Base-by-base conservation (phyloP, 1,284 basidiomycete genomes). In the Ganoderma meredithae region DNA sequence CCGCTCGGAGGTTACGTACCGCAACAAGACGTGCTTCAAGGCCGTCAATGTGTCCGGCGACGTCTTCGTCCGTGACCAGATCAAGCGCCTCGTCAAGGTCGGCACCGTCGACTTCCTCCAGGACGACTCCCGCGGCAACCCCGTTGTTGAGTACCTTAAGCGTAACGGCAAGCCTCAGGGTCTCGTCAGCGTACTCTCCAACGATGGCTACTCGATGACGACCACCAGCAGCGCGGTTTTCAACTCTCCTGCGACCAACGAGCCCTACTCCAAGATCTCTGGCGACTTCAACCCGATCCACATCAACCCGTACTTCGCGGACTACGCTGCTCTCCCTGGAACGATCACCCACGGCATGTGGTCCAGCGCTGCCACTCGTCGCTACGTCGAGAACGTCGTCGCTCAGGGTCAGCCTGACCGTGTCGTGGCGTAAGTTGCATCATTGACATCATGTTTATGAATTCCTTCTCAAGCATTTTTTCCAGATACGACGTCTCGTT, bases 201-300 rank as follows among this genome's bases (percentile, higher is more conserved):
- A 91, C 68, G 94, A 92, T 61, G 96, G 95, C 13, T 98, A 99
- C 80, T 88, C 90, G 1, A 85, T 98, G 79, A 88, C 83, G 44
- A 81, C 84, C 22, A 82, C 86, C 17, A 82, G 85, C 15, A 82
- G 86, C 12, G 89, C 90, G 15, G 80, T 84, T 1, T 95, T 95
- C 84, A 88, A 83, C 65, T 86, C 95, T 3, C 95, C 97, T 19
- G 83, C 94, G 53, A 95, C 95, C 65, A 99, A 99, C 80, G 91
- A 98, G 82, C 93, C 96, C 4, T 99, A 99, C 84, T 98, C 96
- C 6, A 91, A 93, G 80, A 90, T 97, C 68, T 99, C 97, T 2
- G 97, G 97, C 60, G 98, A 99, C 82, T 99, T 95, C 86, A 99
- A 94, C 75, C 93, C 95, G n/a, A 98, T 99, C 74, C 98, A 99